Evolutionary conservation across 192 early-diverging fungal genomes (phyloP), one percentile per base, ranked within the genome.

Genomic region (Backusella liffmaniae): DNA sequence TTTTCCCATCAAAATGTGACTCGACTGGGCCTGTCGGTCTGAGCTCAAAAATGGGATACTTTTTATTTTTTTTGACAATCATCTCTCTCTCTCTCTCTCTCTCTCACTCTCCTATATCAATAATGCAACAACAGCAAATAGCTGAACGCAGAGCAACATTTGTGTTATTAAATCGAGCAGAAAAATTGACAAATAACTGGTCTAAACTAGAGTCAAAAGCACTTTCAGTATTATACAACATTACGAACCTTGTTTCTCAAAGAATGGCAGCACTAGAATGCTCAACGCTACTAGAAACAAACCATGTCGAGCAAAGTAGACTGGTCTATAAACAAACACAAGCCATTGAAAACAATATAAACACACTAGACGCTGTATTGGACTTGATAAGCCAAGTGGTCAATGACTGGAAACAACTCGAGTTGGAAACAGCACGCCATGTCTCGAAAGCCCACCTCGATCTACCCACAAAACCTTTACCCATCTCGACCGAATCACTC

Each of bases 401-500:
- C 5, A 62, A 49, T 6, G 65, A 67, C 12, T 74, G 65, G 65
- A 15, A 66, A 23, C n/a, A 44, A 49, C 42, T 74, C 12, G 65
- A 66, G 0, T 9, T 2, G 26, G 73, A 74, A 44, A n/a, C 62
- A 9, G 26, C 16, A 66, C 37, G 41, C 67, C 73, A 67, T 21
- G 29, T 74, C n/a, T 39, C 73, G 18, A 30, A 35, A 21, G 5
- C 26, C 18, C 66, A 29, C 0, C 10, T 41, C 5, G 15, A n/a
- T 36, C 13, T 4, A 42, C 29, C 34, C n/a, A 66, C 35, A 23
- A 53, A 34, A 8, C 46, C 72, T 15, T 37, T 12, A 35, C 72
- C 72, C 15, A 32, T 79, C 12, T 79, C 77, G 10, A 70, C 62
- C 13, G 67, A 79, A 41, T 44, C 72, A 15, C 42, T 79, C 13